Evolutionary conservation across 139 green algal genomes (phyloP).

Genomic region (Coccomyxa sp.): DNA sequence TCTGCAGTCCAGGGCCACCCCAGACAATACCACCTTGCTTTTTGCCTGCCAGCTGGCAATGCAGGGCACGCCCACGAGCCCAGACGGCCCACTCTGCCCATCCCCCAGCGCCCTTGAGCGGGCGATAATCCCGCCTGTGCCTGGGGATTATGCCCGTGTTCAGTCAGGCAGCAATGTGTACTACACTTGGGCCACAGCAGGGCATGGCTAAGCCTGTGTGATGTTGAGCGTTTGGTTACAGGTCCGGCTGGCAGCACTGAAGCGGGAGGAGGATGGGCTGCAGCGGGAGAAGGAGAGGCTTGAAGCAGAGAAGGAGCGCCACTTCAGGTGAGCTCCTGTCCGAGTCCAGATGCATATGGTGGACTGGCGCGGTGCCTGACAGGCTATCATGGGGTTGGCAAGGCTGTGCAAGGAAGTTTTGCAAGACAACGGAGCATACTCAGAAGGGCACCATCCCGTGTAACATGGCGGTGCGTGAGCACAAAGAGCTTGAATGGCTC

Average conservation of each 20-base stretch:
- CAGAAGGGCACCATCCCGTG: too few species aligned
- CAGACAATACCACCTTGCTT: background rate
- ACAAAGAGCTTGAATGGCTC: slow-evolving; percentile 66
- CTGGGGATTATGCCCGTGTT: too few species aligned
- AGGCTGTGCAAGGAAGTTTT: too few species aligned
- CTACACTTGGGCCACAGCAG: background rate
- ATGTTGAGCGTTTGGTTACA: slow-evolving; percentile 23
- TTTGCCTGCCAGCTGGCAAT: background rate
- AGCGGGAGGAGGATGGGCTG: slow-evolving; percentile 75
- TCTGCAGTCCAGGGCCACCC: background rate
- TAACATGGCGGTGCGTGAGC: background rate
- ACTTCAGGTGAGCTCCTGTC: slow-evolving; percentile 63
- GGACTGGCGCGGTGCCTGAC: too few species aligned
- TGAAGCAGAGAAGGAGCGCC: slow-evolving; percentile 59
- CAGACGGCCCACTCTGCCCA: too few species aligned
- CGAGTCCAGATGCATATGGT: too few species aligned
- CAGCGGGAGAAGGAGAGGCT: slow-evolving; percentile 65
- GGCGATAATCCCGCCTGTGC: too few species aligned
- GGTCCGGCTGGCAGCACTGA: slow-evolving; percentile 58
- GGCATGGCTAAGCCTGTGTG: background rate
- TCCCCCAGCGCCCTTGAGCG: too few species aligned
- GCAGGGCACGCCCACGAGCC: too few species aligned
- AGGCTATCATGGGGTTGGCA: too few species aligned
- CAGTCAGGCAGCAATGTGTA: too few species aligned
- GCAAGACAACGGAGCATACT: too few species aligned